A percentile compares a stretch with the other conserved stretches of the same genome.
phyloP scores from a whole-genome alignment of 2,329 filamentous ascomycete species.

The Phaeomoniella chlamydospora region DNA sequence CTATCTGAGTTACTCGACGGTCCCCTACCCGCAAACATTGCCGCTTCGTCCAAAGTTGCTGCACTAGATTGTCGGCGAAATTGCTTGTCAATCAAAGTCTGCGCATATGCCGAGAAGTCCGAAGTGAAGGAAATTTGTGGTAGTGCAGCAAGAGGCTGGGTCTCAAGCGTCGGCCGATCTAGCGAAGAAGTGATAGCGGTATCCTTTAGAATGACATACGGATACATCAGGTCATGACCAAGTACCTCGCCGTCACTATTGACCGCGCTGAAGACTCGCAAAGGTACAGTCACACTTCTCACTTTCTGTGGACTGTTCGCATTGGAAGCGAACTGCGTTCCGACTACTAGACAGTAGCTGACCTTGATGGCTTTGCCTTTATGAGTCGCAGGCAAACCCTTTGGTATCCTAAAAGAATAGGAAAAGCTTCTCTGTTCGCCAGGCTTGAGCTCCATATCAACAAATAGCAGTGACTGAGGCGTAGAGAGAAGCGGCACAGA shows the following conservation, averaged over 20 bases:
- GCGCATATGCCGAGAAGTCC: slow-evolving; percentile 13
- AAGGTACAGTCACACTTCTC: slow-evolving; percentile 81
- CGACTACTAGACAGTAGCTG: slow-evolving; percentile 77
- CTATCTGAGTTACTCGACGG: slow-evolving; percentile 32
- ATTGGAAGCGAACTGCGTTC: slow-evolving; percentile 66
- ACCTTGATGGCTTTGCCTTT: slow-evolving; percentile 88
- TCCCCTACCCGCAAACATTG: slow-evolving; percentile 2
- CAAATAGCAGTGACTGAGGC: slow-evolving; percentile 88
- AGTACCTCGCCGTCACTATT: slow-evolving; percentile 78
- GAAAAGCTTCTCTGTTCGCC: slow-evolving; percentile 80
- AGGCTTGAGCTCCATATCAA: slow-evolving; percentile 73
- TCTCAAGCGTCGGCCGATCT: slow-evolving; percentile 58
- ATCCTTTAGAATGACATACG: slow-evolving; percentile 79
- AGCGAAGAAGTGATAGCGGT: slow-evolving; percentile 42
- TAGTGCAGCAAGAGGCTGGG: slow-evolving; percentile 34
- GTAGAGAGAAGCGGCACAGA: slow-evolving; percentile 86
- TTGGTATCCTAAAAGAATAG: slow-evolving; percentile 74
- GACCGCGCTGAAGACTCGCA: slow-evolving; percentile 84
- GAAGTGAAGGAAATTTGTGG: slow-evolving; percentile 29
- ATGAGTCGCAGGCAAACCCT: slow-evolving; percentile 80
- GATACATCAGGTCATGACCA: slow-evolving; percentile 86
- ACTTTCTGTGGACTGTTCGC: slow-evolving; percentile 65
- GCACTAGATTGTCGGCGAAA: slow-evolving; percentile 10
- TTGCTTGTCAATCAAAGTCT: slow-evolving; percentile 9
- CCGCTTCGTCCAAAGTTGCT: slow-evolving; percentile 8